Percentiles rank a stretch among this genome's conserved stretches.
Conservation (phyloP, 78 protist species). For the Dictyostelium discoideum region DNA sequence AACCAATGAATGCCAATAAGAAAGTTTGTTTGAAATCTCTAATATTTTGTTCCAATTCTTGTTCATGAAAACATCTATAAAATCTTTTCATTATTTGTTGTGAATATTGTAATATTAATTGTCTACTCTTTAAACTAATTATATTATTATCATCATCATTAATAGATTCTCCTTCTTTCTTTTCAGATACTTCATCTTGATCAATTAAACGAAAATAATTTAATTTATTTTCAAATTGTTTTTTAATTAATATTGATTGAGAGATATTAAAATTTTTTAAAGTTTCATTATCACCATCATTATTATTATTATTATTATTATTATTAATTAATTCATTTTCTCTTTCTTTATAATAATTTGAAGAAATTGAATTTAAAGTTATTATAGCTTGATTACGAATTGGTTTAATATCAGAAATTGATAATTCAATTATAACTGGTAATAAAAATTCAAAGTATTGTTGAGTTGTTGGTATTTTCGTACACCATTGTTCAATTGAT, state of each 20-base stretch:
- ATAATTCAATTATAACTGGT: constrained; percentile 3
- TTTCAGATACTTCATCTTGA: not conserved
- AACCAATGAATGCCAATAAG: constrained; percentile 4
- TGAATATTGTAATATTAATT: not conserved
- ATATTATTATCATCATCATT: not conserved
- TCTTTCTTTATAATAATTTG: not conserved
- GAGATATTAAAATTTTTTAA: not conserved
- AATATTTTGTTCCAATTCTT: constrained; percentile 34
- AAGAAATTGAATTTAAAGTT: constrained; percentile 2
- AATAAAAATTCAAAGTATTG: constrained; percentile 28
- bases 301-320: too few species aligned
- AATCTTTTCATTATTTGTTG: constrained; percentile 1
- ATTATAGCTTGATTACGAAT: not conserved
- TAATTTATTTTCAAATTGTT: not conserved
- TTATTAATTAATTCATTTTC: not conserved
- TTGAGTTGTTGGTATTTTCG: not conserved
- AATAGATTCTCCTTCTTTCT: not conserved
- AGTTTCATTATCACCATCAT: not conserved
- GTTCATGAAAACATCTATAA: constrained; percentile 21
- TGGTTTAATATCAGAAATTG: constrained; percentile 1
- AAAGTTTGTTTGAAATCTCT: constrained; percentile 44
- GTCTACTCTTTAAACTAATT: not conserved
- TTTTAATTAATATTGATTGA: not conserved
- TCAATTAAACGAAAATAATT: not conserved
- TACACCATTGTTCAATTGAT: constrained; percentile 26